Evolutionary conservation across 306 rosid species (phyloP), one percentile per base, ranked within the genome.

Genomic region (Morella rubra): DNA sequence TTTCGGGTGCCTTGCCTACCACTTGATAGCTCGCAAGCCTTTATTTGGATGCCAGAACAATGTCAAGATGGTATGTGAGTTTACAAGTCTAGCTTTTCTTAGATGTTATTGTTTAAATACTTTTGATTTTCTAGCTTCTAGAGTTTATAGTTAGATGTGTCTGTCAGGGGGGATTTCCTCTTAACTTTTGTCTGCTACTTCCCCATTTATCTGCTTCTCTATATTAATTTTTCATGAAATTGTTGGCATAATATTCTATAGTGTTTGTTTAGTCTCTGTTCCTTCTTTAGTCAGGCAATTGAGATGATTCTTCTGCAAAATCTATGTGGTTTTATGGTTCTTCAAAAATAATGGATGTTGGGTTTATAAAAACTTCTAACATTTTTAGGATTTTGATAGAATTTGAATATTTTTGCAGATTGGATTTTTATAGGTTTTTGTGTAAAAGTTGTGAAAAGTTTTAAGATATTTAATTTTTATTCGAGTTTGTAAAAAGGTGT

Each of bases 1-100:
- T 85, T 89, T 91, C 85, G 99, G 96, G 72, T 96, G 99, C 78
- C 89, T 96, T 81, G 93, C 93, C 73, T 92, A 92, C 86, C 99
- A 88, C 88, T 91, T 92, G 85, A 84, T 96, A 81, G 89, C 93
- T 72, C 93, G 77, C 79, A 96, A 89, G 87, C 87, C 97, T 71
- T 80, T 96, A 85, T 88, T 96, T 80, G 93, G 91, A 78, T 91
- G 98, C 90, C 91, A 80, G 86, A 92, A 92, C 87, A 96, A 96
- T 75, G 91, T 92, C 79, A 92, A 92, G 89, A 96, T 96, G 99
- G 99, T 96, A 88, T 41, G 13, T 47, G 45, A 77, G 74, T 56
- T 73, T 56, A 19, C 37, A 76, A n/a, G 50, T 73, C 69, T 65
- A 46, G 71, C 77, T 59, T 79, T 66, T 62, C 56, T 51, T 46